A percentile compares a stretch with the other conserved stretches of the same genome.
Conservation (phyloP, 768 basidiomycete species). For the Ramaria sp. region DNA sequence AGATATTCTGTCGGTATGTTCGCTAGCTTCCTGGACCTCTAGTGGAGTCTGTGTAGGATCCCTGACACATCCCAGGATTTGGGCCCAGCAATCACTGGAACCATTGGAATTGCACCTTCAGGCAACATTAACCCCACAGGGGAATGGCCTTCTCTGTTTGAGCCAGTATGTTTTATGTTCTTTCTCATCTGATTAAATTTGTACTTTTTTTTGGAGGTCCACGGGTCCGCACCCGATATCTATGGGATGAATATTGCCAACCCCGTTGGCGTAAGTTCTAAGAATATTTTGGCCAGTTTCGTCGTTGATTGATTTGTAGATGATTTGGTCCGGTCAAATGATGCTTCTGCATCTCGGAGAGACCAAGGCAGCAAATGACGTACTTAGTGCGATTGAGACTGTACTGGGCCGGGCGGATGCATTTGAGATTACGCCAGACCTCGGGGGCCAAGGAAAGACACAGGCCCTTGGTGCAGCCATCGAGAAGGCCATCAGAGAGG, state of each 20-base stretch:
- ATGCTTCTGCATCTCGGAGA: conserved; percentile 38
- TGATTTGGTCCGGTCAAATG: conserved; percentile 44
- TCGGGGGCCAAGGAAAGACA: conserved; percentile 3
- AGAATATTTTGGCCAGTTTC: neutral
- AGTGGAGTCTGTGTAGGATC: neutral
- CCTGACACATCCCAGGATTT: conserved; percentile 23
- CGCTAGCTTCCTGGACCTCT: neutral
- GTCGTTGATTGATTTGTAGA: conserved; percentile 10
- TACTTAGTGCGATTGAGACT: conserved; percentile 1
- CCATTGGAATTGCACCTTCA: conserved; percentile 47
- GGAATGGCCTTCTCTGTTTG: conserved; percentile 35
- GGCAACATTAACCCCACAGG: conserved; percentile 36
- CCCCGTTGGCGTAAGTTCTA: conserved; percentile 27
- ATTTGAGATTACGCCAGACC: conserved; percentile 2
- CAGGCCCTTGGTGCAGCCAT: conserved; percentile 5
- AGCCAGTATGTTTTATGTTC: conserved; percentile 27
- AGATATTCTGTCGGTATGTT: conserved; percentile 36
- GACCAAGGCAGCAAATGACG: conserved; percentile 26
- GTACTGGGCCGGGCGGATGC: conserved; percentile 6
- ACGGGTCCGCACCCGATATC: conserved; percentile 50
- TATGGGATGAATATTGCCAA: conserved; percentile 44
- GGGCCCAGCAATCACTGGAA: conserved; percentile 42
- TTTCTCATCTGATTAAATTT: neutral
- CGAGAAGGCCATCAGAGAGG: conserved; percentile 3
- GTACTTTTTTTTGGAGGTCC: conserved; percentile 11